A percentile compares a stretch with the other conserved stretches of the same genome.
These are phyloP conservation scores for Withania somnifera DNA, from an alignment of 305 asterid species.

Conservation along the genomic window DNA sequence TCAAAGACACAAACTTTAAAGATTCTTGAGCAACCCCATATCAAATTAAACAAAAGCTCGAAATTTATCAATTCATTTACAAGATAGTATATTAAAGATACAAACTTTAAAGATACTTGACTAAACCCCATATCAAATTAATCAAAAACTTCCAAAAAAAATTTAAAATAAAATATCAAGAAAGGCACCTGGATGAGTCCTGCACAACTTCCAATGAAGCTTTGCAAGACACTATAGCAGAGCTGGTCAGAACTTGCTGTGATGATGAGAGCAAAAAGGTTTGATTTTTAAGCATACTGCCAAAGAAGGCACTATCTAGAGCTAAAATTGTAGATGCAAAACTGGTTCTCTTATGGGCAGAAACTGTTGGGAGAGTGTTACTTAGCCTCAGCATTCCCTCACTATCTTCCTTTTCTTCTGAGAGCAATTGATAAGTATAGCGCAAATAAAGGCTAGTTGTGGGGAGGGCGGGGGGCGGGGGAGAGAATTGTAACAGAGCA, in stretches of 20 bases:
- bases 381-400: conserved; percentile 2
- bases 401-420: no score
- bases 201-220: conserved; percentile 33
- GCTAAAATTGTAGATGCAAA: not conserved
- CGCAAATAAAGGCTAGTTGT: no score
- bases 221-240: not conserved
- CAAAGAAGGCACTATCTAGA: not conserved
- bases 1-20: not conserved
- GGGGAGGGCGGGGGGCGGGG: no score
- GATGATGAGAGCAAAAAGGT: not conserved
- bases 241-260: not conserved
- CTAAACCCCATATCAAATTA: not conserved
- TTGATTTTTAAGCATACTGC: not conserved
- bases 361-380: not conserved
- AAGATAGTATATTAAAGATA: not conserved
- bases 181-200: conserved; percentile 21
- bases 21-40: not conserved
- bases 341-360: not conserved
- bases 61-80: no score
- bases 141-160: not conserved
- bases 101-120: not conserved
- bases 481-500: no score
- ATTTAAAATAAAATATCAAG: not conserved
- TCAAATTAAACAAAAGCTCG: not conserved
- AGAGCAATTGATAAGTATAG: no score